phyloP scores from a whole-genome alignment of 495 filamentous ascomycete species.

The Apodospora peruviana region DNA sequence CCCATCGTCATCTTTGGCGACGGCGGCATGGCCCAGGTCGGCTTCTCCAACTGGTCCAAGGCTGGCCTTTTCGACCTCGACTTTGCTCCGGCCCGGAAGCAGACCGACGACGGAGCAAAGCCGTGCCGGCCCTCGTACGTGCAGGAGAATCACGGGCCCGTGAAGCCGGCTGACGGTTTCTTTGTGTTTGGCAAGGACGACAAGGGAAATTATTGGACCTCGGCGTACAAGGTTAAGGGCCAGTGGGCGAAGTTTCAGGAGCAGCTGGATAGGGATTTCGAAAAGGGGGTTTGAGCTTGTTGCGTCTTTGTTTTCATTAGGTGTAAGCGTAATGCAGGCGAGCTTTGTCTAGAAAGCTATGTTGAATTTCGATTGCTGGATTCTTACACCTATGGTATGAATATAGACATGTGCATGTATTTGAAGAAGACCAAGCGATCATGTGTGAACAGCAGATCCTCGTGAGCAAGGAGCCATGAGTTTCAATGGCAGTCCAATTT shows the following conservation, averaged over 20 bases:
- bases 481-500: too few relatives aligned
- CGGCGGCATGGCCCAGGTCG: conserved; percentile 32
- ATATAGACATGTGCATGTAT: too few relatives aligned
- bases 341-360: too few relatives aligned
- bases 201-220: conserved; percentile 45
- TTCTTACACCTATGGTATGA: too few relatives aligned
- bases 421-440: too few relatives aligned
- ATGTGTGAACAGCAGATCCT: too few relatives aligned
- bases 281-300: not conserved
- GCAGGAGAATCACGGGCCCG: conserved; percentile 27
- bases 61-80: conserved; percentile 36
- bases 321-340: too few relatives aligned
- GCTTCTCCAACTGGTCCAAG: conserved; percentile 42
- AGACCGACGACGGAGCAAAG: not conserved
- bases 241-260: conserved; percentile 31
- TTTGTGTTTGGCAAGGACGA: conserved; percentile 44
- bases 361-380: too few relatives aligned
- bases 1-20: conserved; percentile 34
- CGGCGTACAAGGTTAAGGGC: conserved; percentile 27
- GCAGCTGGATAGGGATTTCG: conserved; percentile 18
- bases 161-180: conserved; percentile 27
- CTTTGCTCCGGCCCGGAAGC: conserved; percentile 31
- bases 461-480: too few relatives aligned
- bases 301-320: too few relatives aligned
- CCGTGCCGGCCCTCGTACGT: conserved; percentile 19